These are phyloP conservation scores for Monosporascus ibericus DNA, from an alignment of 2,329 filamentous ascomycete genomes.

Conservation along the genomic window DNA sequence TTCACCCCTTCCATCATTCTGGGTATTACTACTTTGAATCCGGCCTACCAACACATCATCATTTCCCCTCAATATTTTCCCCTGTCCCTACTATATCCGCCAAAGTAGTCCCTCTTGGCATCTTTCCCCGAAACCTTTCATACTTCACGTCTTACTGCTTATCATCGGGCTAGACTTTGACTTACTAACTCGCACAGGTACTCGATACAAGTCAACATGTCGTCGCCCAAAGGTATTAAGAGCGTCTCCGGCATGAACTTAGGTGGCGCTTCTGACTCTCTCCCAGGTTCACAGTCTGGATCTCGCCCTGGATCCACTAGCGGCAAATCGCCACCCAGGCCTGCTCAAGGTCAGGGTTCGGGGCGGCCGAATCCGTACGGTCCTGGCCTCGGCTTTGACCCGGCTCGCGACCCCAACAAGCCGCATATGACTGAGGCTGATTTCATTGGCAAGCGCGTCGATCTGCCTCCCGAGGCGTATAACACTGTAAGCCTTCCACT, in stretches of 20 bases:
- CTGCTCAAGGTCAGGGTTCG: not conserved
- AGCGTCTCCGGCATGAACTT: constrained; percentile 10
- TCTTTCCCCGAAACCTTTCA: no score
- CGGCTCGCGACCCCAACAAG: constrained; percentile 15
- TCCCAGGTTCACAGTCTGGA: constrained; percentile 6
- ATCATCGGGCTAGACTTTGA: not conserved
- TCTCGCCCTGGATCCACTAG: constrained; percentile 3
- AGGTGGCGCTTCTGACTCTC: constrained; percentile 15
- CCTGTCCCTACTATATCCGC: not conserved
- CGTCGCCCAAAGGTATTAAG: constrained; percentile 3
- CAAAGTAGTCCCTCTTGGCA: not conserved
- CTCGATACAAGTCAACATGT: no score
- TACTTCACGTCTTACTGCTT: not conserved
- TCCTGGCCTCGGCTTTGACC: constrained; percentile 7
- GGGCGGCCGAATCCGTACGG: constrained; percentile 1
- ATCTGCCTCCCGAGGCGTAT: constrained; percentile 54
- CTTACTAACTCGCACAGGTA: no score
- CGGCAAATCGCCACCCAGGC: not conserved
- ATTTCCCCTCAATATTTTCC: no score
- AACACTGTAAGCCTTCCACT: constrained; percentile 26
- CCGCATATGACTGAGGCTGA: constrained; percentile 20
- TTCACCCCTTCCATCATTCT: no score
- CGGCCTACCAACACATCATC: no score
- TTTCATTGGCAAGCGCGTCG: constrained; percentile 41
- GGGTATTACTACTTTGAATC: no score